Conservation (phyloP, 1,139 yeast species). For the Saccharomyces uvarum region DNA sequence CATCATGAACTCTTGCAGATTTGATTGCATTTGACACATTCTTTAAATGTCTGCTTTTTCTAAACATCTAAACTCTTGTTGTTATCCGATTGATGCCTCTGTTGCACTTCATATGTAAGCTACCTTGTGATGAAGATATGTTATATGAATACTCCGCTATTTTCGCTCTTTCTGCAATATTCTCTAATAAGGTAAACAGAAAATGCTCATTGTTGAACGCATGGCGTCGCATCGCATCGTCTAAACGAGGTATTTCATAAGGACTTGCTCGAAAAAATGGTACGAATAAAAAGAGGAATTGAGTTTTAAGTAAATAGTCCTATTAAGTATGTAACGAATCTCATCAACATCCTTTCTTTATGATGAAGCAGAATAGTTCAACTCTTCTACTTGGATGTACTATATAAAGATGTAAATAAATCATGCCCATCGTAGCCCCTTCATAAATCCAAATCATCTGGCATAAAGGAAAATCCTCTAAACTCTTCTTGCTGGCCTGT, state of each 20-base stretch:
- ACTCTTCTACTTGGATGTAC: not conserved
- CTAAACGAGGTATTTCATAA: not conserved
- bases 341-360: not conserved
- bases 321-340: not conserved
- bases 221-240: not conserved
- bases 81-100: not conserved
- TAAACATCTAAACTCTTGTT: not conserved
- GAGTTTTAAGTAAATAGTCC: not conserved
- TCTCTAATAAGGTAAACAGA: not conserved
- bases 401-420: not conserved
- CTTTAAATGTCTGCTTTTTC: slow-evolving; percentile 33
- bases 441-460: slow-evolving; percentile 42
- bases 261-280: slow-evolving; percentile 42
- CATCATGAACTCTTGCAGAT: slow-evolving; percentile 20
- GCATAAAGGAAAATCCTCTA: slow-evolving; percentile 89
- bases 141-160: too few relatives aligned
- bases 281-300: not conserved
- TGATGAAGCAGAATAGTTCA: not conserved
- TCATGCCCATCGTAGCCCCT: not conserved
- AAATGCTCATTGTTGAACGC: not conserved
- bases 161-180: not conserved
- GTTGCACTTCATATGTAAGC: not conserved
- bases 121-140: too few relatives aligned
- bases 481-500: slow-evolving; percentile 91
- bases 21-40: slow-evolving; percentile 49